Base-by-base conservation (phyloP, 2,329 filamentous ascomycete genomes). In the Microdochium nivale region DNA sequence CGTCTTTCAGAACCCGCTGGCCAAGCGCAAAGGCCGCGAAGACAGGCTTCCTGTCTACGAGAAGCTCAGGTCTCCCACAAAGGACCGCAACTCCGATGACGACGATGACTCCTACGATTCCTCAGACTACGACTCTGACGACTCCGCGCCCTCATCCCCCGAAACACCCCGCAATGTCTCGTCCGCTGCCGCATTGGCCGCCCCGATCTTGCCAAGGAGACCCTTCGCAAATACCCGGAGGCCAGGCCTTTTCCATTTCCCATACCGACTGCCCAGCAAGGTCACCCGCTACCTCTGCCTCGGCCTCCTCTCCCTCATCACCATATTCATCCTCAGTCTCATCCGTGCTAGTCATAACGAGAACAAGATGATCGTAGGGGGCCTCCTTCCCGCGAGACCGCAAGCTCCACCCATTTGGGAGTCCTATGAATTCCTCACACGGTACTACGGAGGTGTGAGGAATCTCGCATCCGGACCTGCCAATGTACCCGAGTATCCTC, bases 371-470 rank as follows among this genome's bases (percentile, higher is more conserved):
- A 71, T 86, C 25, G 78, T 80, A 16, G 82, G 83, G 56, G 77
- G 74, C 52, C 66, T 65, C 49, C 65, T 70, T 4, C 61, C 65
- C 13, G 65, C 61, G 7, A 60, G 77, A 13, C 76, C 81, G 0
- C 68, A 80, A 0, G 80, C 83, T 21, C 87, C 88, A 13, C 81
- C 84, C 0, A 69, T 80, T 4, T 97, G 91, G 90, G 88, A 95
- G 65, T 80, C 79, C 10, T 97, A 95, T 64, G 82, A 84, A 0
- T 95, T 96, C 62, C 68, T 99, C 55, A 86, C 85, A 54, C 80
- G 91, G 56, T 99, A 96, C 65, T 94, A 96, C 65, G 92, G 90
- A 14, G 94, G 94, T 1, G 78, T 99, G 53, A 78, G 85, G 56
- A 86, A 80, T 0, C 64, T 99, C 55, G 80, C 88, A 0, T 69